Percentiles rank a stretch among this genome's conserved stretches.
phyloP scores from a whole-genome alignment of 148 eudicot genomes.

The Selenicereus undatus region DNA sequence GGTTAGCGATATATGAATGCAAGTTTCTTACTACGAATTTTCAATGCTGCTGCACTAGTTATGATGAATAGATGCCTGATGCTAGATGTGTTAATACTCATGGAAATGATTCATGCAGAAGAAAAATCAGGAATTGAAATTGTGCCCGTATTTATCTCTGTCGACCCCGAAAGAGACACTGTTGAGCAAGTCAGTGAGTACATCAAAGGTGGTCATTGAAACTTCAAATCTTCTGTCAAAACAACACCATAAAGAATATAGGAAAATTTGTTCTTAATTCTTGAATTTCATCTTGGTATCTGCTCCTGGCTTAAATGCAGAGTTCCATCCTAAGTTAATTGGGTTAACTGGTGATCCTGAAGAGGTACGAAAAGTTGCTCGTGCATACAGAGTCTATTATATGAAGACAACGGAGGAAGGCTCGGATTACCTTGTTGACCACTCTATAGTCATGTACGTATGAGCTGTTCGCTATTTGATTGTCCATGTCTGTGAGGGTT shows the following conservation, averaged over 20 bases:
- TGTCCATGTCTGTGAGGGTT: too few species aligned
- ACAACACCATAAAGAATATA: neutral
- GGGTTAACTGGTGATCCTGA: constrained; percentile 85
- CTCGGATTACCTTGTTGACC: constrained; percentile 94
- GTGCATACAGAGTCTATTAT: constrained; percentile 88
- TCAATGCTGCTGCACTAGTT: too few species aligned
- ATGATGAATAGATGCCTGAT: too few species aligned
- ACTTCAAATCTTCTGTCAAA: neutral
- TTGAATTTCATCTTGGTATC: too few species aligned
- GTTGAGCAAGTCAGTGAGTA: constrained; percentile 94
- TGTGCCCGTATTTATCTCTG: constrained; percentile 83
- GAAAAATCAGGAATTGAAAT: constrained; percentile 64
- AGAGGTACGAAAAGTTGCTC: constrained; percentile 83
- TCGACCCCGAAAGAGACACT: constrained; percentile 95
- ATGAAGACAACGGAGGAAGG: constrained; percentile 96
- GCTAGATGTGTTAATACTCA: too few species aligned
- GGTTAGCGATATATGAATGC: too few species aligned
- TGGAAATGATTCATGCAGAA: constrained; percentile 43
- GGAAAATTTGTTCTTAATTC: too few species aligned
- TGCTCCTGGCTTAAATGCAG: constrained; percentile 29
- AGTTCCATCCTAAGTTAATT: constrained; percentile 82
- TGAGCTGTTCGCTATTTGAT: neutral
- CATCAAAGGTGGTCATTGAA: constrained; percentile 52
- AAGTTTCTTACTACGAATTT: too few species aligned
- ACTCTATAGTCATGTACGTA: constrained; percentile 93